Conservation (phyloP, 2,329 filamentous ascomycete species). For the Ilyonectria sp. region DNA sequence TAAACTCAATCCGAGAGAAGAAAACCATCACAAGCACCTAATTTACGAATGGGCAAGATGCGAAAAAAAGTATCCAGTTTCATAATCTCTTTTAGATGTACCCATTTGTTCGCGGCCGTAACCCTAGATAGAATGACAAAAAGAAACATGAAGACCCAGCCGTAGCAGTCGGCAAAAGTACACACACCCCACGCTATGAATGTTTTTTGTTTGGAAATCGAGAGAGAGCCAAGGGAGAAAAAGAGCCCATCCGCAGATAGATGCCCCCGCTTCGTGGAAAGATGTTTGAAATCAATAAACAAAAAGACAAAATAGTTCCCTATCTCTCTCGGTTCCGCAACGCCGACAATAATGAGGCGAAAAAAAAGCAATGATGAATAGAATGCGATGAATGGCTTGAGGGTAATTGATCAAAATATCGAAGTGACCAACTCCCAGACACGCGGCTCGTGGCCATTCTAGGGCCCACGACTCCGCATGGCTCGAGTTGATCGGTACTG, state of each 20-base stretch:
- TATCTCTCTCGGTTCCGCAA: conserved; percentile 35
- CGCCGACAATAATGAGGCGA: conserved; percentile 39
- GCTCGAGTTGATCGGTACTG: conserved; percentile 60
- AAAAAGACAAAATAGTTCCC: conserved; percentile 20
- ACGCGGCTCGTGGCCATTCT: conserved; percentile 42
- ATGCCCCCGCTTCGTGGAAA: conserved; percentile 41
- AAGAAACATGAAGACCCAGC: conserved; percentile 35
- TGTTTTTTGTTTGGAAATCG: conserved; percentile 41
- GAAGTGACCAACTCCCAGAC: conserved; percentile 40
- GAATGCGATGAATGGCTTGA: conserved; percentile 18
- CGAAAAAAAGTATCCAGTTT: conserved; percentile 21
- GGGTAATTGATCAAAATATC: conserved; percentile 27
- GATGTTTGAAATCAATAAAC: conserved; percentile 30
- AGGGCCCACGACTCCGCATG: conserved; percentile 53
- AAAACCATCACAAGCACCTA: neutral
- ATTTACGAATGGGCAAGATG: conserved; percentile 8
- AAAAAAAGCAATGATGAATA: conserved; percentile 28
- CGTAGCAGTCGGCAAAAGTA: conserved; percentile 30
- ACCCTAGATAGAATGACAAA: conserved; percentile 37
- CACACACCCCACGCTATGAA: conserved; percentile 48
- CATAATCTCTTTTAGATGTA: conserved; percentile 38
- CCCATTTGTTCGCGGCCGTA: conserved; percentile 43
- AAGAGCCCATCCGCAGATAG: conserved; percentile 27
- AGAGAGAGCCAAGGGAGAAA: conserved; percentile 25
- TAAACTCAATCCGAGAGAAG: neutral